Percentiles rank a stretch among this genome's conserved stretches.
These are phyloP conservation scores for Tetrapisispora arboricola DNA, from an alignment of 805 yeast genomes.

Conservation along the genomic window DNA sequence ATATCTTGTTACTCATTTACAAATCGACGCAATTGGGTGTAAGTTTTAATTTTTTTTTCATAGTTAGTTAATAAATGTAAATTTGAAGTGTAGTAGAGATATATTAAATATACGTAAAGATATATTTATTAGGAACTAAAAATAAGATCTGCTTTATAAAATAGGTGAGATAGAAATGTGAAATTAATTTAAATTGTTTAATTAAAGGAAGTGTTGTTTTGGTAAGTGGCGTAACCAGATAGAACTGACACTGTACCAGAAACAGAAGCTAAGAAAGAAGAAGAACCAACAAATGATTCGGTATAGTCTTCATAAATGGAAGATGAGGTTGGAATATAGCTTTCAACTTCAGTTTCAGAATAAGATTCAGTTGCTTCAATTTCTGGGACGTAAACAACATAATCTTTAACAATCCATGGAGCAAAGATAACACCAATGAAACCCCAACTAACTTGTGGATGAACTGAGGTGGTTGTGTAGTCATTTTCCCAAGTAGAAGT, in stretches of 20 bases:
- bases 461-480: background rate
- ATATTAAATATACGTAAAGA: too few relatives aligned
- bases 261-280: conserved; percentile 1
- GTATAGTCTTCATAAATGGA: conserved; percentile 1
- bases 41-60: too few relatives aligned
- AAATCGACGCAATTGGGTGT: too few relatives aligned
- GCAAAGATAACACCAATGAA: conserved; percentile 2
- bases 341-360: background rate
- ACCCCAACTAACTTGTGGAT: conserved; percentile 1
- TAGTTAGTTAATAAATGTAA: too few relatives aligned
- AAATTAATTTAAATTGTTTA: background rate
- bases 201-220: background rate
- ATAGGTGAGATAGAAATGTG: too few relatives aligned
- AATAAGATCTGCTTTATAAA: too few relatives aligned
- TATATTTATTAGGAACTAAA: background rate
- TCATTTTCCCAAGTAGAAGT: conserved; percentile 1
- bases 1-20: too few relatives aligned
- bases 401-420: conserved; percentile 1
- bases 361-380: background rate
- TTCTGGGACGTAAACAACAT: background rate
- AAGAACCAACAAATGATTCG: background rate
- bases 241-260: conserved; percentile 1
- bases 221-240: conserved; percentile 1
- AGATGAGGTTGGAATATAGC: background rate
- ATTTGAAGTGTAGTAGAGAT: too few relatives aligned